Percentiles rank a stretch among this genome's conserved stretches.
phyloP scores from a whole-genome alignment of 2,329 filamentous ascomycete genomes.

The Parafenestella ontariensis region DNA sequence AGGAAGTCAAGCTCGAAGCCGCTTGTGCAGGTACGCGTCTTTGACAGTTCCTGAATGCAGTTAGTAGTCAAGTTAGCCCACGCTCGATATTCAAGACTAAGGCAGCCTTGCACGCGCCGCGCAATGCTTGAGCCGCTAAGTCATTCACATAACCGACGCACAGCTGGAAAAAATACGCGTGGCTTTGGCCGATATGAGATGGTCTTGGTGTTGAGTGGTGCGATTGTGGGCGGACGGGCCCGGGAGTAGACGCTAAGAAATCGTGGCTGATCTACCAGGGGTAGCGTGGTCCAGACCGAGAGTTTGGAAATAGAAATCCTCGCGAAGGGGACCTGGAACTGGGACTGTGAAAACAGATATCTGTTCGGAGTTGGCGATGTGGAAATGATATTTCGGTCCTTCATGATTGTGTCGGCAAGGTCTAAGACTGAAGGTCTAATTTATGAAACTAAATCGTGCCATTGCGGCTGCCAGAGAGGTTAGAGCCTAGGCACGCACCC shows the following conservation, averaged over 20 bases:
- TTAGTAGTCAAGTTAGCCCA: constrained; percentile 7
- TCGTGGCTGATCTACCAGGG: constrained; percentile 7
- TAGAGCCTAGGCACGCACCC: background rate
- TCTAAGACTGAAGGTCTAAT: background rate
- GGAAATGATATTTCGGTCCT: constrained; percentile 10
- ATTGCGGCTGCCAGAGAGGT: background rate
- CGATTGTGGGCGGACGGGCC: constrained; percentile 4
- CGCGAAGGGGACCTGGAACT: background rate
- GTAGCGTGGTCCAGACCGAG: constrained; percentile 6
- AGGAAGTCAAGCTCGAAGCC: constrained; percentile 4
- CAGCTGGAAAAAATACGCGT: constrained; percentile 24
- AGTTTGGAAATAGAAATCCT: constrained; percentile 3
- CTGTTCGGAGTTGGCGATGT: constrained; percentile 1
- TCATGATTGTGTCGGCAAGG: background rate
- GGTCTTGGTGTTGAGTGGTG: constrained; percentile 19
- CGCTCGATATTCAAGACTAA: background rate
- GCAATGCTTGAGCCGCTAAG: constrained; percentile 8
- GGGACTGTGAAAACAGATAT: background rate
- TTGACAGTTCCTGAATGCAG: constrained; percentile 4
- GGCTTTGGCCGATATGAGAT: constrained; percentile 11
- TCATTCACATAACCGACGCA: constrained; percentile 4
- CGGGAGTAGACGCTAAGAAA: constrained; percentile 2
- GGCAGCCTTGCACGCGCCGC: background rate
- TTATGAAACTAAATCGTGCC: background rate
- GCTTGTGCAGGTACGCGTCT: constrained; percentile 22